These are phyloP conservation scores for Mycena belliarum DNA, from an alignment of 768 basidiomycete species.

Conservation along the genomic window DNA sequence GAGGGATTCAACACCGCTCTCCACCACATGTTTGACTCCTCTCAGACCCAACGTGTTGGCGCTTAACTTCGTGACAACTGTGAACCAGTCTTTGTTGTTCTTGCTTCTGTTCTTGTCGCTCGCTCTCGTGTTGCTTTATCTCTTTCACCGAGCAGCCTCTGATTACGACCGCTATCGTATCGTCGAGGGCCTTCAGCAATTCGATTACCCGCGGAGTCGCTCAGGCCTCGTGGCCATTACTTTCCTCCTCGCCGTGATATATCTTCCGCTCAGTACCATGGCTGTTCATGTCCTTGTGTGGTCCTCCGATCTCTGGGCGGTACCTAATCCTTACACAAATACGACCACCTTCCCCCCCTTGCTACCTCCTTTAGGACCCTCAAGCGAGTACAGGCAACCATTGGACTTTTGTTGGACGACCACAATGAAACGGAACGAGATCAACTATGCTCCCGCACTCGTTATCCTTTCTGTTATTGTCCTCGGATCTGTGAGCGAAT, in stretches of 20 bases:
- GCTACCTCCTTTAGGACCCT: conserved; percentile 54
- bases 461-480: conserved; percentile 58
- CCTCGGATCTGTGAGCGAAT: conserved; percentile 48
- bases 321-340: conserved; percentile 68
- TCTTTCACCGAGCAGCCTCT: conserved; percentile 53
- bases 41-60: conserved; percentile 71
- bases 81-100: conserved; percentile 59
- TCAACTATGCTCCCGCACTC: conserved; percentile 68
- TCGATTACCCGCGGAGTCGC: conserved; percentile 40
- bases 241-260: conserved; percentile 68
- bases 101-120: conserved; percentile 60
- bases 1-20: conserved; percentile 24
- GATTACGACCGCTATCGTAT: conserved; percentile 49
- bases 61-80: conserved; percentile 66
- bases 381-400: conserved; percentile 57
- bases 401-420: conserved; percentile 81
- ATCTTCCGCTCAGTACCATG: conserved; percentile 78
- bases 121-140: conserved; percentile 53
- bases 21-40: conserved; percentile 8
- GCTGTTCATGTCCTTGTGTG: conserved; percentile 75
- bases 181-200: conserved; percentile 57
- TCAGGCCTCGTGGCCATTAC: conserved; percentile 62
- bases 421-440: conserved; percentile 67
- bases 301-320: conserved; percentile 76
- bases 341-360: conserved; percentile 51